Evolutionary conservation across 352 stramenopile genomes (phyloP).

Genomic region (Phytophthora tentaculata): DNA sequence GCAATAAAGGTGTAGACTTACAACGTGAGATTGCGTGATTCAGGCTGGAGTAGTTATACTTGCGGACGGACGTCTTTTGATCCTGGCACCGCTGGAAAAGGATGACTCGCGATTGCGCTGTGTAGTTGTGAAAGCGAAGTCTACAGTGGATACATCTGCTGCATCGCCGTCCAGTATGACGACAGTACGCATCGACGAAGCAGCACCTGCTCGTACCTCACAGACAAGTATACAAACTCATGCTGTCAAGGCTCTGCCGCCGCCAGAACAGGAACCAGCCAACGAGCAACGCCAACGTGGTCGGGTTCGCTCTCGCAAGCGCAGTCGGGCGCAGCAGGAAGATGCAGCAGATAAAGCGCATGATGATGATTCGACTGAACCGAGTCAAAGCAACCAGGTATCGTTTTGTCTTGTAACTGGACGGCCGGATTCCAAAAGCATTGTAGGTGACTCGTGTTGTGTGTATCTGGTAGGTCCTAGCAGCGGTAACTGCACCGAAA

Average conservation of each 20-base stretch:
- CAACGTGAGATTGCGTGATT: no score
- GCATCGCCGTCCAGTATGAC: conserved; percentile 26
- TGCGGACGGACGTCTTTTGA: conserved; percentile 46
- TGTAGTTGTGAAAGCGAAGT: conserved; percentile 55
- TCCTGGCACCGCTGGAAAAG: conserved; percentile 57
- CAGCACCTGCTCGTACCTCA: conserved; percentile 9
- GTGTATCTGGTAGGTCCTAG: conserved; percentile 12
- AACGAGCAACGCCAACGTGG: conserved; percentile 15
- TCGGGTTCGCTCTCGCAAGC: conserved; percentile 19
- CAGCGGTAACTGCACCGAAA: conserved; percentile 6
- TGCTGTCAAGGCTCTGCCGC: conserved; percentile 3
- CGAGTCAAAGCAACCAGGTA: conserved; percentile 26
- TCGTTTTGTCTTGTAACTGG: neutral
- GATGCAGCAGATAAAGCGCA: neutral
- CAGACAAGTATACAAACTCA: neutral
- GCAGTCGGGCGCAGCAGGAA: conserved; percentile 18
- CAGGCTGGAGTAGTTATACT: conserved; percentile 70
- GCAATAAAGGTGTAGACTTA: no score
- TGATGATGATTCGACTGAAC: conserved; percentile 4
- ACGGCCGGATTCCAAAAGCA: no score
- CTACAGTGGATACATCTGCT: conserved; percentile 16
- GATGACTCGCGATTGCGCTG: conserved; percentile 53
- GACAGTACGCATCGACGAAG: conserved; percentile 38
- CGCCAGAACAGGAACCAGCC: conserved; percentile 4
- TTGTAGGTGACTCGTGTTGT: conserved; percentile 15